Evolutionary conservation across 768 basidiomycete species (phyloP).

Genomic region (Mycena leptocephala): DNA sequence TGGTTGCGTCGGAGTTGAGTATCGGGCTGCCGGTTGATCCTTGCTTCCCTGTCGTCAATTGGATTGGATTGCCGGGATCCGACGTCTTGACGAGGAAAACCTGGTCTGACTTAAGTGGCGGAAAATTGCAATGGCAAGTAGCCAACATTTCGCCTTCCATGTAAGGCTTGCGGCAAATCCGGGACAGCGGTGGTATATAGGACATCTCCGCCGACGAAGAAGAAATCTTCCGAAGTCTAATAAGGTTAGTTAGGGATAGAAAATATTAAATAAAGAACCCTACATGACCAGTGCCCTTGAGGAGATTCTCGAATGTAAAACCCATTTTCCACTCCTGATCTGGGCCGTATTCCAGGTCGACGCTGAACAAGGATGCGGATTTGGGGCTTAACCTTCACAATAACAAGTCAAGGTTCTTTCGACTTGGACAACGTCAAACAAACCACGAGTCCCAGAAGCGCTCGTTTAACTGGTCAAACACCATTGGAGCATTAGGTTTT

Average conservation of each 20-base stretch:
- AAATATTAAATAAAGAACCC: too few species aligned
- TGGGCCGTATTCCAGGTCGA: constrained; percentile 66
- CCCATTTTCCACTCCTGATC: constrained; percentile 71
- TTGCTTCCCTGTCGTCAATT: constrained; percentile 88
- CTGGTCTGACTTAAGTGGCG: constrained; percentile 50
- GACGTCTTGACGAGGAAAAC: constrained; percentile 79
- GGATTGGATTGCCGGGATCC: constrained; percentile 65
- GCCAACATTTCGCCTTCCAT: constrained; percentile 90
- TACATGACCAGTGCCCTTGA: constrained; percentile 83
- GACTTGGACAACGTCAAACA: constrained; percentile 1
- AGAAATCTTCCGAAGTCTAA: constrained; percentile 88
- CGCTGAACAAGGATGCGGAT: constrained; percentile 79
- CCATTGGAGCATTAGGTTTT: too few species aligned
- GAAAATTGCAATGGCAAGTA: constrained; percentile 11
- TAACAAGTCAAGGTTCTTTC: background rate
- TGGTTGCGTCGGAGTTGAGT: constrained; percentile 76
- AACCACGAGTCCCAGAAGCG: constrained; percentile 78
- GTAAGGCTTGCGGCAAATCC: constrained; percentile 80
- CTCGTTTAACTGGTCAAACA: too few species aligned
- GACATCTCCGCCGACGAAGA: constrained; percentile 78
- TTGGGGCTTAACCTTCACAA: constrained; percentile 75
- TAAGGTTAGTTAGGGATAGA: too few species aligned
- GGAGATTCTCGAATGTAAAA: constrained; percentile 68
- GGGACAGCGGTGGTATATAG: constrained; percentile 93
- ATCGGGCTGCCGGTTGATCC: constrained; percentile 86